Conservation (phyloP, 1,284 basidiomycete species). For the Sporisorium graminicola region DNA sequence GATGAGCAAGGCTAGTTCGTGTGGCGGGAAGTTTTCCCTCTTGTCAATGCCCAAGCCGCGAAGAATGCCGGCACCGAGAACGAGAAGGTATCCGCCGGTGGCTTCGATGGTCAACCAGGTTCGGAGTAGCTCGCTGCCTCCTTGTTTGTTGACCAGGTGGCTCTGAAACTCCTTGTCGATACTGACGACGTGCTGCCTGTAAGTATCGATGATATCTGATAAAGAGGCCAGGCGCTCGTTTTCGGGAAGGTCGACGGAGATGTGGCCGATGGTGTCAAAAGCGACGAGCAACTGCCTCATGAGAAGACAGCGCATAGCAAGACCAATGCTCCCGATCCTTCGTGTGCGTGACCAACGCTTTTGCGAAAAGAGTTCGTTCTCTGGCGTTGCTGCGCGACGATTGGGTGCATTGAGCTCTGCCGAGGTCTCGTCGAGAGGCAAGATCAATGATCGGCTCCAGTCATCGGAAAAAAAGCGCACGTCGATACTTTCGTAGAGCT, state of each 20-base stretch:
- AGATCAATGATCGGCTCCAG: constrained; percentile 33
- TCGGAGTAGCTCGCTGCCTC: constrained; percentile 12
- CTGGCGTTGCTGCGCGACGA: background rate
- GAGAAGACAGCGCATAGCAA: constrained; percentile 38
- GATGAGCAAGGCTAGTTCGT: constrained; percentile 27
- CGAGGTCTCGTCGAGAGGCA: constrained; percentile 6
- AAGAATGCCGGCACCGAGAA: constrained; percentile 25
- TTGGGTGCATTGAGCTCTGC: background rate
- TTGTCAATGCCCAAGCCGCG: constrained; percentile 41
- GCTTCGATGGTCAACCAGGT: constrained; percentile 34
- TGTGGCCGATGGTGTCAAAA: constrained; percentile 25
- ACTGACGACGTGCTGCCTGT: constrained; percentile 2
- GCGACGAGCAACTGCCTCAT: constrained; percentile 26
- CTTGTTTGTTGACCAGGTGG: constrained; percentile 6
- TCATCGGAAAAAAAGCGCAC: constrained; percentile 30
- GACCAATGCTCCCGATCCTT: constrained; percentile 30
- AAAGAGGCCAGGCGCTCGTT: constrained; percentile 17
- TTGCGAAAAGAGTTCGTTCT: constrained; percentile 26
- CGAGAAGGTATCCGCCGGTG: constrained; percentile 31
- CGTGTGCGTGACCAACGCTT: constrained; percentile 29
- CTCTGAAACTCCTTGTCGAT: constrained; percentile 20
- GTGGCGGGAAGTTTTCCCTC: constrained; percentile 24
- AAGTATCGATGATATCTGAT: constrained; percentile 21
- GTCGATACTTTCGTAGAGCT: constrained; percentile 45
- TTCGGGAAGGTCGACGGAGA: constrained; percentile 18